Conservation (phyloP, 108 stramenopile species). For the Fragilariopsis cylindrus region DNA sequence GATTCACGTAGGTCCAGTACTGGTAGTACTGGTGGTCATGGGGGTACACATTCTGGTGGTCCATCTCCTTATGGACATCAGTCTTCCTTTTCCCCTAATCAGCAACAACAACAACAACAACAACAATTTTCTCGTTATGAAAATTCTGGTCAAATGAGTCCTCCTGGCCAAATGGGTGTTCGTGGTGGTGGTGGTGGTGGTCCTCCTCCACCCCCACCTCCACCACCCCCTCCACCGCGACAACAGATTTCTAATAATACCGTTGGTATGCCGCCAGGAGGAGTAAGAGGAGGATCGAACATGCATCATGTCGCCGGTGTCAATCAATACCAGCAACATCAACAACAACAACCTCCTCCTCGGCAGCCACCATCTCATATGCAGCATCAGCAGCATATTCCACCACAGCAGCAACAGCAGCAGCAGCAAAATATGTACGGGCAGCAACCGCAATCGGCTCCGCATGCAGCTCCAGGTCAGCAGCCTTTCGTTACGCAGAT, state of each 20-base stretch:
- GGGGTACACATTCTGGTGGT: constrained; percentile 2
- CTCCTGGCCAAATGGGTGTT: constrained; percentile 10
- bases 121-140: neutral
- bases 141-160: constrained; percentile 8
- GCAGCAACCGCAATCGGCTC: constrained; percentile 12
- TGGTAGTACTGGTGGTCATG: neutral
- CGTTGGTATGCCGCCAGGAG: constrained; percentile 11
- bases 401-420: constrained; percentile 24
- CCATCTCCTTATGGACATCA: constrained; percentile 16
- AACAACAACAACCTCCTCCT: constrained; percentile 25
- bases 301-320: neutral
- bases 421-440: neutral
- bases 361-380: constrained; percentile 17
- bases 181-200: constrained; percentile 5
- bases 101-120: constrained; percentile 14
- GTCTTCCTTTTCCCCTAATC: neutral
- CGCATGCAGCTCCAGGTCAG: constrained; percentile 11
- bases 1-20: too few relatives aligned
- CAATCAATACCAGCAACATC: constrained; percentile 21
- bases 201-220: constrained; percentile 35
- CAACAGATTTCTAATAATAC: constrained; percentile 16
- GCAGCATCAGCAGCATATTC: constrained; percentile 29
- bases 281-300: constrained; percentile 15
- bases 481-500: constrained; percentile 15
- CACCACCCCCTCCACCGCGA: constrained; percentile 35